Evolutionary conservation across 1,139 yeast genomes (phyloP), one percentile per base, ranked within the genome.

Genomic region (Blastobotrys niveus): DNA sequence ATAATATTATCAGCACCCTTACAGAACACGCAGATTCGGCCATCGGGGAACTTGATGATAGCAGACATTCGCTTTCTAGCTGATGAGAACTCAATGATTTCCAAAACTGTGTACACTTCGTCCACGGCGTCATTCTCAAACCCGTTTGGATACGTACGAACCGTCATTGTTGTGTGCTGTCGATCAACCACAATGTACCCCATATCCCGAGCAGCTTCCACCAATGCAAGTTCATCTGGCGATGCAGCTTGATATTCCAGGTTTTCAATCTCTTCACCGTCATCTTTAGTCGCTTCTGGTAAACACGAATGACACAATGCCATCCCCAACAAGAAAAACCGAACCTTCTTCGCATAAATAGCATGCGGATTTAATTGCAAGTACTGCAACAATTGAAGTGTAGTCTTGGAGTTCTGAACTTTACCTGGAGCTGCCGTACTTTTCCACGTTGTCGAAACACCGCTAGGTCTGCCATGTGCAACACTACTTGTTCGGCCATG

Each of bases 1-100:
- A 93, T 85, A n/a, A 91, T 74, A 58, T 87, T 87, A 62, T 93
- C 98, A 0, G 99, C 98, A 44, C 97, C 98, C 65, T 93, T 93
- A 66, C 96, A 86, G 39, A 93, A 70, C 46, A 91, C 61, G 43
- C 91, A 78, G 19, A 88, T 73, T 49, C 84, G 73, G n/a, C 78
- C 79, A 60, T 85, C 86, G 0, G 96, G 96, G 55, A 86, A 79
- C 52, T 68, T 73, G 1, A 89, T 81, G 6, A 91, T 64, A n/a
- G 83, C 78, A 0, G 96, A 86, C 99, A 93, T 93, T 60, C 98
- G 76, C 65, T 93, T 93, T 56, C 99, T 77, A 2, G 82, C 71
- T 2, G 95, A 85, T 0, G 91, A 73, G 60, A 93, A 93, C 50
- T 91, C 97, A 48, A 93, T 79, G 1, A 77, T 76, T 50, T 91